These are phyloP conservation scores for Fusarium liriodendri DNA, from an alignment of 2,329 filamentous ascomycete species.

Conservation along the genomic window DNA sequence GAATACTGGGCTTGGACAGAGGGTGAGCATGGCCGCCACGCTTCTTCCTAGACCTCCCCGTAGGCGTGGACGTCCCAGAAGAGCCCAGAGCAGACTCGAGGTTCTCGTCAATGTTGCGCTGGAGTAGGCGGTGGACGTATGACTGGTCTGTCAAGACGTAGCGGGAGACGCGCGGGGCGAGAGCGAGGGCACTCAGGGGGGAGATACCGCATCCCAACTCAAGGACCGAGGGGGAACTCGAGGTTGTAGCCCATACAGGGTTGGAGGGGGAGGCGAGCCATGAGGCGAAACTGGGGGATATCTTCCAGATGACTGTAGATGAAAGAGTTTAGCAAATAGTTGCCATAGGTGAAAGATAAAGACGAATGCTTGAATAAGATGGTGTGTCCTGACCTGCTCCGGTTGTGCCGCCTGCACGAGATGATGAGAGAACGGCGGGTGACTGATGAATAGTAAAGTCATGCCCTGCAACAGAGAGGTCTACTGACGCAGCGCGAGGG, in stretches of 20 bases:
- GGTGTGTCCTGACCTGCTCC: conserved; percentile 58
- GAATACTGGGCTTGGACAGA: conserved; percentile 54
- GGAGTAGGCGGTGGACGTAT: conserved; percentile 83
- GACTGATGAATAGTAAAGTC: conserved; percentile 87
- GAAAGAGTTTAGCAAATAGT: background rate
- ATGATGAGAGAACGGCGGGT: conserved; percentile 82
- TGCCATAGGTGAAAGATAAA: background rate
- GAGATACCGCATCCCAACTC: conserved; percentile 93
- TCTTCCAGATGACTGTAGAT: conserved; percentile 83
- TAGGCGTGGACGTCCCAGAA: conserved; percentile 17
- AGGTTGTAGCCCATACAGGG: conserved; percentile 63
- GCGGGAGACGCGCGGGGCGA: conserved; percentile 69
- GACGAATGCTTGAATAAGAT: background rate
- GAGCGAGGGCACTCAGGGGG: conserved; percentile 77
- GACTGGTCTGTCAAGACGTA: conserved; percentile 90
- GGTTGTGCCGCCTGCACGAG: conserved; percentile 71
- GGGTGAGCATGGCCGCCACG: conserved; percentile 25
- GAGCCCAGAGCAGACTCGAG: conserved; percentile 21
- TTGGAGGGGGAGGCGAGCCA: conserved; percentile 78
- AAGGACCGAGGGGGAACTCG: conserved; percentile 67
- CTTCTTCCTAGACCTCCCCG: conserved; percentile 32
- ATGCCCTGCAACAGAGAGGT: conserved; percentile 73
- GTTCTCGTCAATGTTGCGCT: conserved; percentile 79
- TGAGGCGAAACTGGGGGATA: conserved; percentile 83
- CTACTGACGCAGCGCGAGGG: conserved; percentile 71